Evolutionary conservation across 2,329 filamentous ascomycete species (phyloP).

Genomic region (Botrytis hyacinthi): DNA sequence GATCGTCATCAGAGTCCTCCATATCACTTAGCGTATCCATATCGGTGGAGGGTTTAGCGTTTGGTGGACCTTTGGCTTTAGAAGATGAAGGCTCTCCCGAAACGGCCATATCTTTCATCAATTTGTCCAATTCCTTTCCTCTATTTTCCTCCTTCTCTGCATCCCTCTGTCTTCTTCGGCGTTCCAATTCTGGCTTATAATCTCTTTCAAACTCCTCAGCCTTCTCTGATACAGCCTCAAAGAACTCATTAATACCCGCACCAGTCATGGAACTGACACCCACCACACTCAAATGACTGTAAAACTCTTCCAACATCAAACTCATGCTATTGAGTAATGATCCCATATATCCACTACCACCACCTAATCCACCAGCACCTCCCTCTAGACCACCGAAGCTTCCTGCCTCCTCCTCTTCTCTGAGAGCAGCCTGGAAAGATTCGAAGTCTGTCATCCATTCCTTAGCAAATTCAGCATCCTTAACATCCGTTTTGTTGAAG

Average conservation of each 20-base stretch:
- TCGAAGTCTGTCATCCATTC: conserved; percentile 99
- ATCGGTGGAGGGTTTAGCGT: conserved; percentile 36
- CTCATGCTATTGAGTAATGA: conserved; percentile 97
- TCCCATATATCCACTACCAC: conserved; percentile 93
- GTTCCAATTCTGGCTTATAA: conserved; percentile 89
- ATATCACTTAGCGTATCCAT: conserved; percentile 40
- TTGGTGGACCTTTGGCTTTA: conserved; percentile 29
- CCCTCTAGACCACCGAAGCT: conserved; percentile 72
- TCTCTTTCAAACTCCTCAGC: conserved; percentile 83
- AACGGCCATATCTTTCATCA: conserved; percentile 91
- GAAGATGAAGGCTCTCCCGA: conserved; percentile 43
- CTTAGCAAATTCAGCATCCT: conserved; percentile 85
- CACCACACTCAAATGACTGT: conserved; percentile 88
- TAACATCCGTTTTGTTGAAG: conserved; percentile 98
- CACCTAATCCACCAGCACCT: conserved; percentile 53
- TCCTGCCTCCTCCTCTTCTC: conserved; percentile 74
- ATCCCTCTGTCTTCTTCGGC: conserved; percentile 71
- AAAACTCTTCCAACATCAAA: conserved; percentile 95
- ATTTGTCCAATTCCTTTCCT: conserved; percentile 80
- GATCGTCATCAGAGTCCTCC: conserved; percentile 51
- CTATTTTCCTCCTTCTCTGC: conserved; percentile 68
- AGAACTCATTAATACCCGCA: conserved; percentile 89
- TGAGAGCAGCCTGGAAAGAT: conserved; percentile 83
- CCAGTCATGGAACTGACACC: conserved; percentile 92
- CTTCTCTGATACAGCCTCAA: conserved; percentile 83